Evolutionary conservation across 208 protist genomes (phyloP), one percentile per base, ranked within the genome.

Genomic region (Sergeia podlipaevii): DNA sequence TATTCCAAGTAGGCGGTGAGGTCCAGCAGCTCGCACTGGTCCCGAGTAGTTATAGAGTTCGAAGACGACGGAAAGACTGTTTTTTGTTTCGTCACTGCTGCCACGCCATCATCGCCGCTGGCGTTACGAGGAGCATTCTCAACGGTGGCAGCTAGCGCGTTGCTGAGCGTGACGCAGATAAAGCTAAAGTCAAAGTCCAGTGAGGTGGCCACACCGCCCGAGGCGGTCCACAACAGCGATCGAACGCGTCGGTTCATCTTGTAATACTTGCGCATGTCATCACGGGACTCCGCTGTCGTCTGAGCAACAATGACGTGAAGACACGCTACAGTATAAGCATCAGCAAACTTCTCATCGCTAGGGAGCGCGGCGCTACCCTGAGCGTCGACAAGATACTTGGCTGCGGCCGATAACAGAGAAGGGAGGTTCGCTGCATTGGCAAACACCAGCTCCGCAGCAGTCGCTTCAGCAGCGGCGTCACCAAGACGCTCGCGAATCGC

Each of bases 381-480:
- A 10, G 64, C 65, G 21, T 74, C 65, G 8, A 59, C 11, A 24
- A 84, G 52, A 15, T 68, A 53, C 41, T 74, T 68, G 24, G 47
- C 54, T 20, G 89, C 48, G n/a, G 51, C 50, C 27, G 57, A 49
- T 6, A 93, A 66, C 15, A 93, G 56, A 10, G 43, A 49, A 23
- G 61, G 46, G 5, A 78, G 24, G 48, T 74, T 57, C 11, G 39
- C 53, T 6, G 86, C 81, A 37, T 71, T 50, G 15, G 67, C 54
- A 69, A 85, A 93, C 37, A 59, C 75, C 20, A 93, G 63, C 68
- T 93, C 81, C 11, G 75, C 73, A 1, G 80, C 74, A 2, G 78
- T 89, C 2, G 74, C 54, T 27, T 8, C n/a, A 0, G 28, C 24
- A 15, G 41, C 46, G 17, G 10, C 30, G 29, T 28, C 39, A 36